A percentile compares a stretch with the other conserved stretches of the same genome.
Conservation (phyloP, 495 filamentous ascomycete species). For the Penicillium pulvis region DNA sequence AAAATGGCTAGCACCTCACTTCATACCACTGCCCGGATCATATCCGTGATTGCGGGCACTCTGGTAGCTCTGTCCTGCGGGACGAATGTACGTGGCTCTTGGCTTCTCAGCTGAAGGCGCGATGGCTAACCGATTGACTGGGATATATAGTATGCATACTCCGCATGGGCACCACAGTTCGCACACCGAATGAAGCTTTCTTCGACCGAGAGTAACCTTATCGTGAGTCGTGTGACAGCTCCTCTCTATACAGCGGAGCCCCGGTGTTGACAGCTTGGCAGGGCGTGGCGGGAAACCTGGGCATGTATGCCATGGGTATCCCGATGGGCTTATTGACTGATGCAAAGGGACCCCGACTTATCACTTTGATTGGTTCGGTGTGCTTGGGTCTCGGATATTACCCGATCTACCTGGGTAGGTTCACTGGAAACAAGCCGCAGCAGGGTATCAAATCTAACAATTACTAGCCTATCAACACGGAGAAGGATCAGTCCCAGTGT, state of each 20-base stretch:
- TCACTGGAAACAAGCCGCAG: background rate
- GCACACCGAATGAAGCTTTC: slow-evolving; percentile 82
- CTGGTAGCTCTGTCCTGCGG: slow-evolving; percentile 86
- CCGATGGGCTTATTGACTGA: slow-evolving; percentile 89
- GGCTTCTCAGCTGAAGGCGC: slow-evolving; percentile 2
- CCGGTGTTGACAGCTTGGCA: slow-evolving; percentile 35
- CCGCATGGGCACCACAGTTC: slow-evolving; percentile 96
- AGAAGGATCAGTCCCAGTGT: slow-evolving; percentile 62
- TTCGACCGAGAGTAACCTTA: slow-evolving; percentile 86
- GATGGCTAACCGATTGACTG: slow-evolving; percentile 10
- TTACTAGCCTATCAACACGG: slow-evolving; percentile 50
- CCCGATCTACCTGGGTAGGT: slow-evolving; percentile 66
- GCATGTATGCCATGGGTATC: slow-evolving; percentile 92
- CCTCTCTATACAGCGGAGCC: slow-evolving; percentile 3
- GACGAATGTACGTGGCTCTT: slow-evolving; percentile 70
- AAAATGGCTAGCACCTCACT: slow-evolving; percentile 28
- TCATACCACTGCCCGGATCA: slow-evolving; percentile 51
- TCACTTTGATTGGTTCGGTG: slow-evolving; percentile 72
- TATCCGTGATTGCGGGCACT: slow-evolving; percentile 84
- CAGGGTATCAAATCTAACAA: slow-evolving; percentile 8
- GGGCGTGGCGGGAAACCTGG: slow-evolving; percentile 89
- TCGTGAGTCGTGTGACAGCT: slow-evolving; percentile 55
- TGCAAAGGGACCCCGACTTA: slow-evolving; percentile 73
- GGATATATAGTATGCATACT: slow-evolving; percentile 83
- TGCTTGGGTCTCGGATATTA: slow-evolving; percentile 77